These are phyloP conservation scores for Sporothrix brasiliensis DNA, from an alignment of 2,329 filamentous ascomycete genomes.

Conservation along the genomic window DNA sequence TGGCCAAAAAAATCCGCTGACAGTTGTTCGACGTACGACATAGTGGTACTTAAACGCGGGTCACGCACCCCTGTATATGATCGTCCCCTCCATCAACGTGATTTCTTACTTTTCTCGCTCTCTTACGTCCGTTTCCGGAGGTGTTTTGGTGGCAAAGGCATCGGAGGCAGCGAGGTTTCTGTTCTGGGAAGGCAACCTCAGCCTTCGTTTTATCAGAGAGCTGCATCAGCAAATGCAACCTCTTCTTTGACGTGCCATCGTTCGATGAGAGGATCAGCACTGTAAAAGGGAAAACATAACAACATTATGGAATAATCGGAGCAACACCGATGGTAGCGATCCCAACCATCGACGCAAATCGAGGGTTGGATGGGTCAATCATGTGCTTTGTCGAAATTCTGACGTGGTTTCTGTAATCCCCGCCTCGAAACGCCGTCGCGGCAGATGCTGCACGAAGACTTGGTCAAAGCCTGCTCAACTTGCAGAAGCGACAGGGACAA, in stretches of 20 bases:
- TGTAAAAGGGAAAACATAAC: background rate
- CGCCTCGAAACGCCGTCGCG: conserved; percentile 3
- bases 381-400: background rate
- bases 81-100: conserved; percentile 26
- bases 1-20: too few relatives aligned
- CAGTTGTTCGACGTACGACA: too few relatives aligned
- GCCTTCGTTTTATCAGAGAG: background rate
- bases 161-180: background rate
- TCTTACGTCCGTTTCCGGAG: background rate
- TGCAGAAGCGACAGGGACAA: conserved; percentile 18
- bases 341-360: background rate
- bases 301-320: background rate
- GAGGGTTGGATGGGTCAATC: background rate
- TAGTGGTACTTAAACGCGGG: background rate
- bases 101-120: conserved; percentile 1
- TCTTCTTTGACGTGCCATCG: conserved; percentile 8
- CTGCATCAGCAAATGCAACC: conserved; percentile 10
- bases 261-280: background rate
- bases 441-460: background rate
- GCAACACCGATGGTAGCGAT: background rate
- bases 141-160: background rate
- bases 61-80: conserved; percentile 14
- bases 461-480: background rate
- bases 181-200: background rate
- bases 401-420: background rate